Evolutionary conservation across 495 filamentous ascomycete genomes (phyloP).

Genomic region (Podospora pseudoanserina): DNA sequence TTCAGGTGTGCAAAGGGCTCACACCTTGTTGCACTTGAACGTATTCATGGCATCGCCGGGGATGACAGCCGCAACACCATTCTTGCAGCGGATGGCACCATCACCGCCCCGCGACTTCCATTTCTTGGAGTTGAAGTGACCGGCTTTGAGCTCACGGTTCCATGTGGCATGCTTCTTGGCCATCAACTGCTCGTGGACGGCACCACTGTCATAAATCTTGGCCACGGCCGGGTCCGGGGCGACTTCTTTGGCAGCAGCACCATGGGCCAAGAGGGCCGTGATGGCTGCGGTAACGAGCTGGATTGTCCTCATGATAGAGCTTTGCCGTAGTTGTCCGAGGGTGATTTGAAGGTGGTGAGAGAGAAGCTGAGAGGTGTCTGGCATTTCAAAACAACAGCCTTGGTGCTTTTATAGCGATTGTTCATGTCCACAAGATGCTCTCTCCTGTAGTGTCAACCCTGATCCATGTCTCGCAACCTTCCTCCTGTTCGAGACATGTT

Average conservation of each 20-base stretch:
- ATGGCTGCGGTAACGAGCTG: slow-evolving; percentile 20
- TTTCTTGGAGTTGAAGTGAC: slow-evolving; percentile 12
- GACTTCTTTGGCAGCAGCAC: slow-evolving; percentile 32
- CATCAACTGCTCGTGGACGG: slow-evolving; percentile 46
- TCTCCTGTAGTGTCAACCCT: not conserved
- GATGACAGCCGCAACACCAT: slow-evolving; percentile 45
- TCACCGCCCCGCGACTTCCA: slow-evolving; percentile 31
- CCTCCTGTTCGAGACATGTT: not conserved
- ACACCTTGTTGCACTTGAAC: slow-evolving; percentile 52
- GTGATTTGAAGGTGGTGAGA: not conserved
- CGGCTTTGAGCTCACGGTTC: slow-evolving; percentile 13
- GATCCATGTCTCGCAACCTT: not conserved
- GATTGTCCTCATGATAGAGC: slow-evolving; percentile 9
- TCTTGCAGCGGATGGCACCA: slow-evolving; percentile 35
- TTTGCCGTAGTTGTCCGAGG: not conserved
- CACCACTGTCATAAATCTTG: slow-evolving; percentile 41
- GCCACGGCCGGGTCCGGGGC: slow-evolving; percentile 23
- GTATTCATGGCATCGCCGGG: slow-evolving; percentile 42
- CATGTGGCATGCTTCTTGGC: slow-evolving; percentile 32
- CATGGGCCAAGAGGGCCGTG: slow-evolving; percentile 33
- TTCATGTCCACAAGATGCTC: not conserved
- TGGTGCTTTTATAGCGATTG: not conserved
- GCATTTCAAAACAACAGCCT: not conserved
- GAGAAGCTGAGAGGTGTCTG: not conserved
- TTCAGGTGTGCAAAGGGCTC: not conserved